A percentile compares a stretch with the other conserved stretches of the same genome.
These are phyloP conservation scores for Chaetomium tenue DNA, from an alignment of 495 filamentous ascomycete species.

Conservation along the genomic window DNA sequence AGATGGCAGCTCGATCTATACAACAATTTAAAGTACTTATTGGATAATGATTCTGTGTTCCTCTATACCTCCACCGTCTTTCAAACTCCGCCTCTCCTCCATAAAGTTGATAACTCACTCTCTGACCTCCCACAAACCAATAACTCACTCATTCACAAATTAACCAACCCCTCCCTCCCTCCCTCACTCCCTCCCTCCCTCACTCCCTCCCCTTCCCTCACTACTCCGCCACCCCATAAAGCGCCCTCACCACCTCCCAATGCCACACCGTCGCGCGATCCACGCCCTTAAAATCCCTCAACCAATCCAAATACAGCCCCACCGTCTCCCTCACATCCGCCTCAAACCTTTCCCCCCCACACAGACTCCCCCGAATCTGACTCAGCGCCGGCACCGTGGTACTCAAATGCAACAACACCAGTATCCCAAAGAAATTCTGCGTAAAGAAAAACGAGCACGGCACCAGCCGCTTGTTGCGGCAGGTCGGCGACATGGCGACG, in stretches of 20 bases:
- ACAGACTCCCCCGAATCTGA: constrained; percentile 44
- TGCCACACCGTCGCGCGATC: constrained; percentile 52
- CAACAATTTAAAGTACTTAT: no score
- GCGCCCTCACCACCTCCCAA: constrained; percentile 49
- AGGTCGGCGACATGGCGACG: constrained; percentile 55
- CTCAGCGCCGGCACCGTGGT: constrained; percentile 48
- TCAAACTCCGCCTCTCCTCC: no score
- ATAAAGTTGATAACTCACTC: no score
- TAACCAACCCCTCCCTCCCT: no score
- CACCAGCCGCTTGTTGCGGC: constrained; percentile 54
- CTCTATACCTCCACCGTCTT: no score
- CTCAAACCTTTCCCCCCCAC: constrained; percentile 47
- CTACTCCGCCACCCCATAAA: constrained; percentile 44
- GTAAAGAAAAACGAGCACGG: constrained; percentile 60
- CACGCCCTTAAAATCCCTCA: constrained; percentile 50
- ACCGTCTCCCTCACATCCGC: constrained; percentile 50
- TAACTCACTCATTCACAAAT: no score
- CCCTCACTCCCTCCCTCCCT: background rate
- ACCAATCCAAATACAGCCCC: constrained; percentile 53
- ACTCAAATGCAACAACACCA: constrained; percentile 55
- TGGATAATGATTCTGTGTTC: no score
- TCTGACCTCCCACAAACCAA: no score
- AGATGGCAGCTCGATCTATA: no score
- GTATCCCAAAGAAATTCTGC: constrained; percentile 56
- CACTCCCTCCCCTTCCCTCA: background rate